Conservation (phyloP, 495 filamentous ascomycete genomes). For the Xylaria nigripes region DNA sequence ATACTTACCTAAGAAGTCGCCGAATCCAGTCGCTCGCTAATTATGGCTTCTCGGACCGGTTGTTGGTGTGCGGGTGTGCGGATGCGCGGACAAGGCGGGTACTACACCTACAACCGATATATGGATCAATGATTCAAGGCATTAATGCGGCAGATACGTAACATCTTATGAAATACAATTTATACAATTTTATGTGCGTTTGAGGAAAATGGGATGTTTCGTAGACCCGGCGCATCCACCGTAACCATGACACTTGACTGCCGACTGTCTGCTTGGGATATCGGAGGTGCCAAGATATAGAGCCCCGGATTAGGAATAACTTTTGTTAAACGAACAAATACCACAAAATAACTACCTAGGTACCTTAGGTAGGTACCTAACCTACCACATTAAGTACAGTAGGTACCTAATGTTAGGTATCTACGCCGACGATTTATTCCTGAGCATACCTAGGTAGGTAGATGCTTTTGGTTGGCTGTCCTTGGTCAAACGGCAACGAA, state of each 20-base stretch:
- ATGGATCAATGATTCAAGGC: neutral
- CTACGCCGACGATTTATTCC: neutral
- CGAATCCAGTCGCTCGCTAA: conserved; percentile 7
- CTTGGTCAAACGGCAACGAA: neutral
- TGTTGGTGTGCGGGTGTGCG: conserved; percentile 12
- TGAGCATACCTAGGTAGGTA: no score
- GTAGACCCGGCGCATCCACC: neutral
- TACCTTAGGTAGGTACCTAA: no score
- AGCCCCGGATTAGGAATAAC: neutral
- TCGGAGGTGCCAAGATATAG: neutral
- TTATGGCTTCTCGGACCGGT: conserved; percentile 15
- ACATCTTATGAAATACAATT: no score
- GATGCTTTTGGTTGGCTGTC: neutral
- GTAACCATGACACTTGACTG: neutral
- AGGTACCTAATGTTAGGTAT: no score
- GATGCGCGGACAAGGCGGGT: conserved; percentile 13
- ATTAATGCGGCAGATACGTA: neutral
- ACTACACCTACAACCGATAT: conserved; percentile 5
- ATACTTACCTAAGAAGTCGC: neutral
- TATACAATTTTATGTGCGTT: neutral
- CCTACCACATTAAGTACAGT: neutral
- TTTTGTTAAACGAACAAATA: no score
- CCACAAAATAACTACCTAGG: no score
- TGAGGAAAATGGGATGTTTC: neutral
- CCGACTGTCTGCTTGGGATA: no score